phyloP scores from a whole-genome alignment of 2,329 filamentous ascomycete species.

The Leptodontidium sp. region DNA sequence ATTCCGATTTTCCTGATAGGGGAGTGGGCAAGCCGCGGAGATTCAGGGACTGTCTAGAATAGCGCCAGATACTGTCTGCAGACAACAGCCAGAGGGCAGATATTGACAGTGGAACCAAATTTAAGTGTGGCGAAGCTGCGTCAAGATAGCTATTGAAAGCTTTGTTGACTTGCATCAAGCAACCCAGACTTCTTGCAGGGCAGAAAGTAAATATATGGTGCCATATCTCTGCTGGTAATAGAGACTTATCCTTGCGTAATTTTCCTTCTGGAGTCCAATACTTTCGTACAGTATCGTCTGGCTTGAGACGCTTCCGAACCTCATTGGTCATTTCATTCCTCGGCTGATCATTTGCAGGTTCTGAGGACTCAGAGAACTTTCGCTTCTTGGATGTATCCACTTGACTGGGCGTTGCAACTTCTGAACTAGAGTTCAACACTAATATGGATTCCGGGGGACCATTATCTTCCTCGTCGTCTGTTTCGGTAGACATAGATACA shows the following conservation, averaged over 20 bases:
- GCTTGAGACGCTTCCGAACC: constrained; percentile 42
- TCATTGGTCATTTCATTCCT: constrained; percentile 32
- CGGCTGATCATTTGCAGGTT: constrained; percentile 31
- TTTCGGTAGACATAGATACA: constrained; percentile 49
- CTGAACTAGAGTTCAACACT: constrained; percentile 22
- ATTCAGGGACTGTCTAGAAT: constrained; percentile 68
- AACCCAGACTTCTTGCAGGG: constrained; percentile 68
- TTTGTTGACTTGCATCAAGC: constrained; percentile 72
- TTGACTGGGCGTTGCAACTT: constrained; percentile 14
- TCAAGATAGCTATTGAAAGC: constrained; percentile 69
- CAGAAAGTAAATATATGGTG: constrained; percentile 74
- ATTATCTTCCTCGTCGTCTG: constrained; percentile 44
- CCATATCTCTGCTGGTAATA: constrained; percentile 70
- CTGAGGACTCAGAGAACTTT: constrained; percentile 36
- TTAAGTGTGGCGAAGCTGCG: constrained; percentile 50
- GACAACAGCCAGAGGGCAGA: constrained; percentile 51
- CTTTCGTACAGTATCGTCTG: constrained; percentile 33
- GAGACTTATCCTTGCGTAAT: constrained; percentile 39
- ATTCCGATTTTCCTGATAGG: constrained; percentile 69
- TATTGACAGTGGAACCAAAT: constrained; percentile 49
- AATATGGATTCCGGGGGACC: neutral
- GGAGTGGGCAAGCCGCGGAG: constrained; percentile 74
- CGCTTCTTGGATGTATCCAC: constrained; percentile 40
- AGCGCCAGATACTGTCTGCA: constrained; percentile 75
- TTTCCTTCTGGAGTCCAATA: constrained; percentile 35